These are phyloP conservation scores for Microsporum audouinii DNA, from an alignment of 2,329 filamentous ascomycete species.

Conservation along the genomic window DNA sequence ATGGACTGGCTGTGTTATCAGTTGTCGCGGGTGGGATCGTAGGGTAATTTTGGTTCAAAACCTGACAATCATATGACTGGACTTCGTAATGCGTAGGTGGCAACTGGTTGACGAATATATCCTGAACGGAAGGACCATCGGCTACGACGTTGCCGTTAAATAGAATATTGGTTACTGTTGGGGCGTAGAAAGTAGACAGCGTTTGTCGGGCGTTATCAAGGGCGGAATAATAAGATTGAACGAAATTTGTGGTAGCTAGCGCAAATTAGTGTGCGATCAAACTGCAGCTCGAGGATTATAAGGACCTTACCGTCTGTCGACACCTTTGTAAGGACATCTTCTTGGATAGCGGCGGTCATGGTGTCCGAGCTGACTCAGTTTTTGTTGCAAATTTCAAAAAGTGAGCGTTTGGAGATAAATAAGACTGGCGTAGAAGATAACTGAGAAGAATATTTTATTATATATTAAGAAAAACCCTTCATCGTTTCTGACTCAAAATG, in stretches of 20 bases:
- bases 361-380: not conserved
- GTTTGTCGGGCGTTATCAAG: constrained; percentile 49
- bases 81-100: constrained; percentile 57
- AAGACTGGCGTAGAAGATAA: too few relatives aligned
- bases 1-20: constrained; percentile 30
- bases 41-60: constrained; percentile 61
- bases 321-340: constrained; percentile 30
- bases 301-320: constrained; percentile 31
- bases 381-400: not conserved
- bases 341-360: constrained; percentile 24
- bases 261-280: not conserved
- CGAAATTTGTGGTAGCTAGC: constrained; percentile 58
- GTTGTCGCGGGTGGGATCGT: constrained; percentile 31
- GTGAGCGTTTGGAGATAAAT: not conserved
- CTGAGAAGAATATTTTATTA: too few relatives aligned
- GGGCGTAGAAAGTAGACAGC: constrained; percentile 59
- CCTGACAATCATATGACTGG: constrained; percentile 64
- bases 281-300: not conserved
- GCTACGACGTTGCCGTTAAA: constrained; percentile 64
- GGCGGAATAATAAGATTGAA: constrained; percentile 63
- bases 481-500: not conserved
- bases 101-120: constrained; percentile 57
- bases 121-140: constrained; percentile 54
- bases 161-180: constrained; percentile 53
- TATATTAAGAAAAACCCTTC: not conserved